Percentiles rank a stretch among this genome's conserved stretches.
phyloP scores from a whole-genome alignment of 352 stramenopile species.

The Phytophthora vignae region DNA sequence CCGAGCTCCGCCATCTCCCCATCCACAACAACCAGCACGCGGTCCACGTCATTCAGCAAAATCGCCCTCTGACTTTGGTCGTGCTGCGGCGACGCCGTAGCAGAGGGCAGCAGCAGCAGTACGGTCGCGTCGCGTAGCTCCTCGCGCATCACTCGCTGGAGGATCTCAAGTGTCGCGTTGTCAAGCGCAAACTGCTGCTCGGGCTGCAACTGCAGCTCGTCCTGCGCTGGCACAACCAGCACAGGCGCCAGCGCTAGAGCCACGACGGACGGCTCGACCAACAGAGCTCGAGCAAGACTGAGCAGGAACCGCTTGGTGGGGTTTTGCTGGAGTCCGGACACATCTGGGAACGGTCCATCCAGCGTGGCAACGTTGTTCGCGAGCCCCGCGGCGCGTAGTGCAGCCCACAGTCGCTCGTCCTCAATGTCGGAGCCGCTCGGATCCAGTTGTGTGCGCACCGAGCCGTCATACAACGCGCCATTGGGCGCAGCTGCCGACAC shows the following conservation, averaged over 20 bases:
- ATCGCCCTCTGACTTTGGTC: constrained; percentile 32
- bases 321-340: constrained; percentile 89
- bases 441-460: constrained; percentile 93
- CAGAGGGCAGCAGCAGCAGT: constrained; percentile 96
- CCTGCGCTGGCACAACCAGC: constrained; percentile 25
- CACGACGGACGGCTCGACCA: constrained; percentile 90
- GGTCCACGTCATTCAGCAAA: constrained; percentile 95
- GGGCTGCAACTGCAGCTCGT: constrained; percentile 21
- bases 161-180: constrained; percentile 68
- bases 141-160: constrained; percentile 85
- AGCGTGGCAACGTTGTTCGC: constrained; percentile 70
- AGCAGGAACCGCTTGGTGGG: constrained; percentile 96
- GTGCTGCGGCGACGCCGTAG: constrained; percentile 29
- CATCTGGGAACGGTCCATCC: constrained; percentile 64
- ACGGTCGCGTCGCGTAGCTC: constrained; percentile 94
- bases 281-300: constrained; percentile 95
- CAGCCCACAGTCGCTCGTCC: constrained; percentile 44
- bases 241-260: constrained; percentile 67
- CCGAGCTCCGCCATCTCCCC: constrained; percentile 91
- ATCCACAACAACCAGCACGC: constrained; percentile 96
- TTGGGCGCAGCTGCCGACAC: constrained; percentile 95
- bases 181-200: constrained; percentile 41
- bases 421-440: constrained; percentile 72
- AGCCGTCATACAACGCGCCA: constrained; percentile 90
- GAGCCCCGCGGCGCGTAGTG: constrained; percentile 60